These are phyloP conservation scores for Cryptosporidium sp. DNA, from an alignment of 169 alveolate genomes.

Conservation along the genomic window DNA sequence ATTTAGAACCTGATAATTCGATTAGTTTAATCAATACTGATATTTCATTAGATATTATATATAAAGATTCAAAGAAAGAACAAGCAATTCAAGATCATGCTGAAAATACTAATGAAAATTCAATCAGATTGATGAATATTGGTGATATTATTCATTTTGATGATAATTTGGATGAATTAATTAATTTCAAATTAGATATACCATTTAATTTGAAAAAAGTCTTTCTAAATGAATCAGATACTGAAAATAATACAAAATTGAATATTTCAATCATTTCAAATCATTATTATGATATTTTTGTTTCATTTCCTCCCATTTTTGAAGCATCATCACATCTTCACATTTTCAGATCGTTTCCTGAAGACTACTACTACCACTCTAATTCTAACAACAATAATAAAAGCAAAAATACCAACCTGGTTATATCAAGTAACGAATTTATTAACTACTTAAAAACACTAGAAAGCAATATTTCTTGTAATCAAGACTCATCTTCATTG, in stretches of 20 bases:
- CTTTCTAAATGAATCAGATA: not conserved
- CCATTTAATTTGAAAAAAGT: slow-evolving; percentile 35
- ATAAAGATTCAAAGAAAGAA: not conserved
- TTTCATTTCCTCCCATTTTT: slow-evolving; percentile 70
- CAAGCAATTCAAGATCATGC: not conserved
- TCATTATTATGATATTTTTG: slow-evolving; percentile 47
- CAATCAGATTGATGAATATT: not conserved
- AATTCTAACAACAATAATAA: too few species aligned
- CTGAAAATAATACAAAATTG: not conserved
- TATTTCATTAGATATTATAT: slow-evolving; percentile 10
- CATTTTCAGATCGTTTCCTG: slow-evolving; percentile 53
- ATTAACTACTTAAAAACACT: not conserved
- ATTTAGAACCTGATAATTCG: slow-evolving; percentile 53
- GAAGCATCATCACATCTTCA: slow-evolving; percentile 54
- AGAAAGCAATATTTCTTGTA: not conserved
- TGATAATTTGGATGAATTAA: not conserved
- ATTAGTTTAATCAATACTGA: slow-evolving; percentile 58
- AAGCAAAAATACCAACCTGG: not conserved
- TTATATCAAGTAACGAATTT: slow-evolving; percentile 5
- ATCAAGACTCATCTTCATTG: not conserved
- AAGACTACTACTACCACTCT: not conserved
- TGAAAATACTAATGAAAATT: not conserved
- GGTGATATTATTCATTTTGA: not conserved
- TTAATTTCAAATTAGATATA: not conserved
- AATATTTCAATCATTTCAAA: not conserved